Percentiles rank a stretch among this genome's conserved stretches.
Conservation (phyloP, 2,329 filamentous ascomycete species). For the Aspergillus unguis region DNA sequence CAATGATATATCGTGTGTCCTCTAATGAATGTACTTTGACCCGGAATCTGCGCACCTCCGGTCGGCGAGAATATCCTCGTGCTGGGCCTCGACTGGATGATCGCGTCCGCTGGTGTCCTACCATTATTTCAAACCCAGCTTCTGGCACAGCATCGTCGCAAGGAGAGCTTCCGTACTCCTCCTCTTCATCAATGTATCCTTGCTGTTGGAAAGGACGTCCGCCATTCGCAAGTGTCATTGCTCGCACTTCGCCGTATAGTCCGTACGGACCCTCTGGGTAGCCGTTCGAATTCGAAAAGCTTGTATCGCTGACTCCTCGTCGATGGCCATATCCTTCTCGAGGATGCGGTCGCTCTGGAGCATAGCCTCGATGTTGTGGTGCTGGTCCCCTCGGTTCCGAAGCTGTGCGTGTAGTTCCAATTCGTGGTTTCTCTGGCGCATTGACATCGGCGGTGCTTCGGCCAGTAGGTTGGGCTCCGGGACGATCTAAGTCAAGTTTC, state of each 20-base stretch:
- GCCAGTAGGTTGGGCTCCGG: constrained; percentile 34
- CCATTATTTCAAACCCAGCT: constrained; percentile 78
- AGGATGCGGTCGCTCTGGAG: constrained; percentile 24
- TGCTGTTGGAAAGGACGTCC: constrained; percentile 45
- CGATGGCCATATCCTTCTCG: constrained; percentile 31
- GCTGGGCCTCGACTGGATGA: constrained; percentile 26
- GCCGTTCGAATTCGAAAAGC: constrained; percentile 26
- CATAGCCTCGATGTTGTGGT: constrained; percentile 30
- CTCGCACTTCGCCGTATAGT: constrained; percentile 59
- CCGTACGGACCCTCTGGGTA: constrained; percentile 57
- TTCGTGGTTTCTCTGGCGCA: constrained; percentile 38
- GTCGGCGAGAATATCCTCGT: constrained; percentile 40
- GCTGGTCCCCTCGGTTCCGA: constrained; percentile 51
- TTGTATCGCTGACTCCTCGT: constrained; percentile 32
- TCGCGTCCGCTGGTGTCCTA: constrained; percentile 38
- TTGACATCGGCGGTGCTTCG: constrained; percentile 23
- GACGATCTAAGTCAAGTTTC: constrained; percentile 42
- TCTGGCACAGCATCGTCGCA: constrained; percentile 67
- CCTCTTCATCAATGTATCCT: constrained; percentile 75
- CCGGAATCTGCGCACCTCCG: constrained; percentile 72
- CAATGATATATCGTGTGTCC: constrained; percentile 90
- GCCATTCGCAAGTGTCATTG: constrained; percentile 43
- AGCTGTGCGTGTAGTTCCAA: constrained; percentile 49
- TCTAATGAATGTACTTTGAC: constrained; percentile 85
- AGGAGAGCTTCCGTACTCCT: constrained; percentile 67